Conservation (phyloP, 352 stramenopile genomes). For the Pythium biforme region DNA sequence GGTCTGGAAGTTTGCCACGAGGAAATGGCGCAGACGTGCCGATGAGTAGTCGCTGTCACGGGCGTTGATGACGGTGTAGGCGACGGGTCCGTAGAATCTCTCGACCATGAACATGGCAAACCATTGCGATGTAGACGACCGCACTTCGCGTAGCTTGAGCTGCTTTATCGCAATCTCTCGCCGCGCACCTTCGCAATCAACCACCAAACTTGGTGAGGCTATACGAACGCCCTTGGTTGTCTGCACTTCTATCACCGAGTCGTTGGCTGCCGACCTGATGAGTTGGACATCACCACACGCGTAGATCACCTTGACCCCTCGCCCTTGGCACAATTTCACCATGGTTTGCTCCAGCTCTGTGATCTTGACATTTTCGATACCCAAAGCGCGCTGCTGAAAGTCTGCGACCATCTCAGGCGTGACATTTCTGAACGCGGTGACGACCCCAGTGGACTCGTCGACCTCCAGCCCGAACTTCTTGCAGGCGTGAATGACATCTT, state of each 20-base stretch:
- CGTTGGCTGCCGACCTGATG: not conserved
- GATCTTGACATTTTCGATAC: conserved; percentile 28
- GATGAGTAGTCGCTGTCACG: conserved; percentile 23
- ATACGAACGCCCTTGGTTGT: conserved; percentile 2
- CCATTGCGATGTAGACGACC: conserved; percentile 20
- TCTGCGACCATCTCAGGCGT: conserved; percentile 25
- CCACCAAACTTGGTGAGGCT: conserved; percentile 8
- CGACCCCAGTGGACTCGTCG: conserved; percentile 10
- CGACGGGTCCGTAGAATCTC: conserved; percentile 25
- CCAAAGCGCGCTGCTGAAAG: conserved; percentile 23
- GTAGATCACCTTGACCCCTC: conserved; percentile 24
- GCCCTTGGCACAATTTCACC: conserved; percentile 21
- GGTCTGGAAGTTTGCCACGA: conserved; percentile 25
- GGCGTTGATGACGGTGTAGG: conserved; percentile 30
- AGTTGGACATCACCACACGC: conserved; percentile 23
- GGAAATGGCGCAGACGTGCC: conserved; percentile 20
- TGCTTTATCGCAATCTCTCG: conserved; percentile 25
- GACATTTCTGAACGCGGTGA: conserved; percentile 11
- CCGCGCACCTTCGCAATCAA: conserved; percentile 25
- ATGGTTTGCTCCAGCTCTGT: conserved; percentile 31
- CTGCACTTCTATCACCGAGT: conserved; percentile 15
- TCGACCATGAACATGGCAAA: conserved; percentile 27
- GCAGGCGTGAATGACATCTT: conserved; percentile 18
- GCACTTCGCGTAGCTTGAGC: conserved; percentile 21
- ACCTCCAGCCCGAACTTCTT: conserved; percentile 13